Evolutionary conservation across 2,329 filamentous ascomycete species (phyloP), one percentile per base, ranked within the genome.

Genomic region (Cordyceps javanica): DNA sequence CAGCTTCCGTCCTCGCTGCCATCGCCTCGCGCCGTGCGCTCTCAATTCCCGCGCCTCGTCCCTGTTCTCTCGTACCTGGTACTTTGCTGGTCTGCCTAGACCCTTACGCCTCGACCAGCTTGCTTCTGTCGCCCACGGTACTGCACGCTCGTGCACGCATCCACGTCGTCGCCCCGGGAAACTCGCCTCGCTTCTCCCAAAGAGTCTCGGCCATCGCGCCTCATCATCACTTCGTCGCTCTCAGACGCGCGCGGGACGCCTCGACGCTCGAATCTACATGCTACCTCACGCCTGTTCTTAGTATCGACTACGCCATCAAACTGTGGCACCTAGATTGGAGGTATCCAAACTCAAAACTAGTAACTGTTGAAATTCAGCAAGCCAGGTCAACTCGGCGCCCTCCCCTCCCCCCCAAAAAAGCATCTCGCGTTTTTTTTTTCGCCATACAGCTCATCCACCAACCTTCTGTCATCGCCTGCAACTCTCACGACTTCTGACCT

Each of bases 1-100:
- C n/a, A n/a, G n/a, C n/a, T 23, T 53, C 4, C 26, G n/a, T 53
- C 50, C 10, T 38, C 23, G 21, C 46, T 28, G 52, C 21, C n/a
- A 38, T 23, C 8, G 30, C 41, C 44, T 36, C 39, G 10, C 42
- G 14, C 39, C 41, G 21, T 26, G 14, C 52, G 19, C 50, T 30
- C 30, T 32, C 51, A 45, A 45, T 36, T 44, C 16, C 52, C 30
- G 52, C 30, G 50, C n/a, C 26, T 23, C 50, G 26, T 30, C 50
- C 9, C 36, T 19, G 13, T 38, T 51, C 36, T 56, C 28, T 49
- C n/a, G n/a, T 59, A 38, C 45, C 26, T 56, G 26, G 39, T 56
- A 21, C 38, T 39, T n/a, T n/a, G n/a, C 50, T 44, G 14, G 34
- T 21, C 30, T 48, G 23, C 21, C 25, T 19, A 5, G 13, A 26